phyloP scores from a whole-genome alignment of 169 alveolate genomes.

The Cryptosporidium ubiquitum region DNA sequence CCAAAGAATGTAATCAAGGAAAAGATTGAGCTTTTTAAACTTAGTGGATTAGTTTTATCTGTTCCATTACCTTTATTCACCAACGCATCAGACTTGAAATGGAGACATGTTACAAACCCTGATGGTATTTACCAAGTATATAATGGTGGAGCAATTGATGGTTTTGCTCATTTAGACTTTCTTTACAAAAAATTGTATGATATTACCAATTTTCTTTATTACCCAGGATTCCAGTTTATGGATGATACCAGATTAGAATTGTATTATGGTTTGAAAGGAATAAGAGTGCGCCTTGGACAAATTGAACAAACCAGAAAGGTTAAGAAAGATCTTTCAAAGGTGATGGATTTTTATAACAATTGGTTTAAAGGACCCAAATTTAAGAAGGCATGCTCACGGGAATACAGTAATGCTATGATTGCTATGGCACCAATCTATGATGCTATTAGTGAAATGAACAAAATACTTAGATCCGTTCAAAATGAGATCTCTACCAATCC shows the following conservation, averaged over 20 bases:
- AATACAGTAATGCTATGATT: not conserved
- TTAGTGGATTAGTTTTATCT: slow-evolving; percentile 46
- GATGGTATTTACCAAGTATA: slow-evolving; percentile 55
- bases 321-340: not conserved
- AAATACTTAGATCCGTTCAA: not conserved
- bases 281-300: not conserved
- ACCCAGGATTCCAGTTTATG: slow-evolving; percentile 32
- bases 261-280: slow-evolving; percentile 5
- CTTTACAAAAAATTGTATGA: slow-evolving; percentile 50
- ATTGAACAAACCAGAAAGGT: slow-evolving; percentile 5
- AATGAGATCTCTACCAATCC: not conserved
- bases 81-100: not conserved
- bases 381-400: slow-evolving; percentile 20
- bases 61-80: slow-evolving; percentile 38
- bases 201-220: slow-evolving; percentile 8
- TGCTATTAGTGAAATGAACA: slow-evolving; percentile 16
- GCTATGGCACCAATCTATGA: slow-evolving; percentile 31
- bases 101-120: slow-evolving; percentile 31
- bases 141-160: slow-evolving; percentile 65
- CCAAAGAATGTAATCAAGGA: slow-evolving; percentile 61
- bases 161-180: slow-evolving; percentile 69
- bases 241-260: slow-evolving; percentile 48
- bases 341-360: not conserved
- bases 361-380: slow-evolving; percentile 46
- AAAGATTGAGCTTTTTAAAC: slow-evolving; percentile 27